Evolutionary conservation across 768 basidiomycete genomes (phyloP), one percentile per base, ranked within the genome.

Genomic region (Gyrodon lividus): DNA sequence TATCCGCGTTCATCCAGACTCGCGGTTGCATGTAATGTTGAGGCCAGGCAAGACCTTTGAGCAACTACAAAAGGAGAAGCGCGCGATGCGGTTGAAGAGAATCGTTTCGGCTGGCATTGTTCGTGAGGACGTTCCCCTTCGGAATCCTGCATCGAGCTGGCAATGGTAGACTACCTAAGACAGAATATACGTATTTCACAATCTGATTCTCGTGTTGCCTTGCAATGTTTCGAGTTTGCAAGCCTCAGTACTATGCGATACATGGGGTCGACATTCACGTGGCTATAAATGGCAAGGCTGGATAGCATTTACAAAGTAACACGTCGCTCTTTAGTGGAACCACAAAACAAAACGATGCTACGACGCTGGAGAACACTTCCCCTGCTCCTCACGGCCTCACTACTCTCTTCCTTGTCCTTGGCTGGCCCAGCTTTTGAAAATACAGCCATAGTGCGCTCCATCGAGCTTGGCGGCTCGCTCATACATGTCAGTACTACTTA

Each of bases 401-500:
- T 82, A 13, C 63, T 71, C 45, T 67, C 73, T 34, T 66, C 74
- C 23, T 64, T 74, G 22, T 65, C 71, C 28, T 68, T 73, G 28
- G 74, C 74, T 4, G 66, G 70, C 55, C 73, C 74, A 60, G 78
- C 84, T 2, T 92, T 92, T 71, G 90, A 92, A 79, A 93, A 93
- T 60, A 91, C 88, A 19, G 90, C 87, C 56, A 79, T 98, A 54
- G 89, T 94, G 28, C 87, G 92, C 62, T 85, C 89, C 5, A 77
- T 93, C 52, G 95, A 97, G 61, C 87, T 97, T 20, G 92, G 88
- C 31, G 95, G 95, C 46, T 79, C 94, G 17, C 78, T 92, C 20
- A 87, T 92, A 50, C 86, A 88, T 74, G 83, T 94, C 76, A 89
- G 84, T 48, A 96, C 94, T 41, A 89, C 92, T 43, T 97, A 87